A percentile compares a stretch with the other conserved stretches of the same genome.
Conservation (phyloP, 371 early-diverging fungal species). For the Cokeromyces recurvatus region DNA sequence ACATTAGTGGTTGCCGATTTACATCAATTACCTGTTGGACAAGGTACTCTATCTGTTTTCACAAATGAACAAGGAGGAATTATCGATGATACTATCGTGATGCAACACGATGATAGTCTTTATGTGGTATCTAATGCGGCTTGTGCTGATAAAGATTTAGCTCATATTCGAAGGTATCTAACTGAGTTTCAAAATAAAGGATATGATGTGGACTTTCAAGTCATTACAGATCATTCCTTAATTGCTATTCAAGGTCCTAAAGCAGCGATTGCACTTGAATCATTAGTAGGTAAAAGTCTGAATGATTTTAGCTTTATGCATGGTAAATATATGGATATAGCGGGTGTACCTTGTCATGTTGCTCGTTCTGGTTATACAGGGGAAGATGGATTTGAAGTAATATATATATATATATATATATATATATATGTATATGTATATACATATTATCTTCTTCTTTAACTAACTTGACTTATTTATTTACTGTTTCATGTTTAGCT, state of each 20-base stretch:
- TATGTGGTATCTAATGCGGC: conserved; percentile 98
- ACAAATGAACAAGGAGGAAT: conserved; percentile 96
- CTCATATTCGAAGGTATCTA: conserved; percentile 78
- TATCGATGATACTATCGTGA: conserved; percentile 95
- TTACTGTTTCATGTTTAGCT: too few species aligned
- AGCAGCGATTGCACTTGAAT: conserved; percentile 59
- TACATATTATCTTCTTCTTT: too few species aligned
- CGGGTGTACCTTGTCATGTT: conserved; percentile 81
- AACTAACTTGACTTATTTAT: too few species aligned
- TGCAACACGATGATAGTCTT: conserved; percentile 75
- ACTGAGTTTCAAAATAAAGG: conserved; percentile 77
- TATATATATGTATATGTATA: too few species aligned
- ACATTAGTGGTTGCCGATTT: conserved; percentile 85
- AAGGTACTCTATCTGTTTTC: conserved; percentile 86
- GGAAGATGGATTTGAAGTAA: conserved; percentile 98
- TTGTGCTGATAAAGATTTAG: conserved; percentile 94
- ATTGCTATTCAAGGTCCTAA: conserved; percentile 91
- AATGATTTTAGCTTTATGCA: conserved; percentile 88
- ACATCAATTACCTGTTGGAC: conserved; percentile 70
- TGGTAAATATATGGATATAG: conserved; percentile 65
- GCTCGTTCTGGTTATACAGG: conserved; percentile 98
- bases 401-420: too few species aligned
- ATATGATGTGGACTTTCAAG: conserved; percentile 81
- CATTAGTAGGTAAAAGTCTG: conserved; percentile 51
- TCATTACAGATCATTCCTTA: conserved; percentile 82